Conservation (phyloP, 495 filamentous ascomycete species). For the Penicillium parvum region DNA sequence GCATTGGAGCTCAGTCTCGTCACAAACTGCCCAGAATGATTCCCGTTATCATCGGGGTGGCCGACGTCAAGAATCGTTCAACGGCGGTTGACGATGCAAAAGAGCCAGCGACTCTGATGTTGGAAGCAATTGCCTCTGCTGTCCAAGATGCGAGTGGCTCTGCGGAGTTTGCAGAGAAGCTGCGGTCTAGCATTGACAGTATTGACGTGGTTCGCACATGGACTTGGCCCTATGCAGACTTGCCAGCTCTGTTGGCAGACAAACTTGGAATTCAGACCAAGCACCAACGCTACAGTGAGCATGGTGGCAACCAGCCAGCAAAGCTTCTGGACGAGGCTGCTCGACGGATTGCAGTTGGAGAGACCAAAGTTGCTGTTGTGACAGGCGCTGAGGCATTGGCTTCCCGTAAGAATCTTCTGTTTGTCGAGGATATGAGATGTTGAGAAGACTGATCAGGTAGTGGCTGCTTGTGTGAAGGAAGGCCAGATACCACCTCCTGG, state of each 20-base stretch:
- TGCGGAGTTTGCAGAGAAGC: constrained; percentile 8
- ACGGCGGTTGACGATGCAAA: constrained; percentile 45
- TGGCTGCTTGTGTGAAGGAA: constrained; percentile 29
- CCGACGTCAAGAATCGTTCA: constrained; percentile 49
- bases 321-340: constrained; percentile 54
- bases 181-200: constrained; percentile 48
- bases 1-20: too few species aligned
- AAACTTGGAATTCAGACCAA: constrained; percentile 35
- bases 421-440: constrained; percentile 5
- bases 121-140: constrained; percentile 42
- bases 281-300: constrained; percentile 41
- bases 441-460: constrained; percentile 21
- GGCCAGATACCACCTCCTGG: constrained; percentile 43
- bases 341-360: constrained; percentile 39
- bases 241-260: constrained; percentile 41
- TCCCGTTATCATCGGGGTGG: constrained; percentile 51
- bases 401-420: constrained; percentile 34
- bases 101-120: constrained; percentile 50
- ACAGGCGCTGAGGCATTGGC: constrained; percentile 55
- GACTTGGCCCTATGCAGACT: constrained; percentile 54
- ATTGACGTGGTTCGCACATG: constrained; percentile 51
- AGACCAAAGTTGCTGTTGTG: constrained; percentile 47
- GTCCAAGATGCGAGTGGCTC: constrained; percentile 37
- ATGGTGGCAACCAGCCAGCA: constrained; percentile 52
- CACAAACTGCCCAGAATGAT: constrained; percentile 3